Evolutionary conservation across 1,139 yeast species (phyloP).

Genomic region (Eremothecium sinecaudum): DNA sequence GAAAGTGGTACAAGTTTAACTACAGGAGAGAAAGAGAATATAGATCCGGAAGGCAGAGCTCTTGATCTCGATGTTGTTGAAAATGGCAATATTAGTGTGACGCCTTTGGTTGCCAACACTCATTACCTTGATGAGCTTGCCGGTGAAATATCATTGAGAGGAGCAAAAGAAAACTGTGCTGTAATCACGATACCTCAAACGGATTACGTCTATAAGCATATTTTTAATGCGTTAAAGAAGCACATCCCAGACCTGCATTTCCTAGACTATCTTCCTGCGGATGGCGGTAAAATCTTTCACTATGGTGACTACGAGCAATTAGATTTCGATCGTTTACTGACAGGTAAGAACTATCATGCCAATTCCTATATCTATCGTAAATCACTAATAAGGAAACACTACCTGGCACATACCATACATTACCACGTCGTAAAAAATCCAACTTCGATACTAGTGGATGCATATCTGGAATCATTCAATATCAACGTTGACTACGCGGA

Average conservation of each 20-base stretch:
- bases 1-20: conserved; percentile 84
- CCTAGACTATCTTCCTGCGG: conserved; percentile 10
- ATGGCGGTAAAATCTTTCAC: conserved; percentile 43
- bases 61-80: conserved; percentile 39
- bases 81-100: conserved; percentile 53
- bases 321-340: conserved; percentile 48
- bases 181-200: conserved; percentile 30
- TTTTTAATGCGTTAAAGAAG: conserved; percentile 36
- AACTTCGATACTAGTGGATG: conserved; percentile 43
- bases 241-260: conserved; percentile 27
- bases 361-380: conserved; percentile 82
- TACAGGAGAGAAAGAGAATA: conserved; percentile 33
- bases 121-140: conserved; percentile 41
- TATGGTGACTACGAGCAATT: conserved; percentile 87
- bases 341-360: conserved; percentile 45
- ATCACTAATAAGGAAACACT: conserved; percentile 84
- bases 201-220: conserved; percentile 53
- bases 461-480: conserved; percentile 69
- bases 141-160: conserved; percentile 45
- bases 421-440: conserved; percentile 71
- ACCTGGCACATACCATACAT: conserved; percentile 68
- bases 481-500: conserved; percentile 95
- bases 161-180: conserved; percentile 7
- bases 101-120: conserved; percentile 75
- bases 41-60: conserved; percentile 34